These are phyloP conservation scores for Daldinia bambusicola DNA, from an alignment of 495 filamentous ascomycete genomes.

Conservation along the genomic window DNA sequence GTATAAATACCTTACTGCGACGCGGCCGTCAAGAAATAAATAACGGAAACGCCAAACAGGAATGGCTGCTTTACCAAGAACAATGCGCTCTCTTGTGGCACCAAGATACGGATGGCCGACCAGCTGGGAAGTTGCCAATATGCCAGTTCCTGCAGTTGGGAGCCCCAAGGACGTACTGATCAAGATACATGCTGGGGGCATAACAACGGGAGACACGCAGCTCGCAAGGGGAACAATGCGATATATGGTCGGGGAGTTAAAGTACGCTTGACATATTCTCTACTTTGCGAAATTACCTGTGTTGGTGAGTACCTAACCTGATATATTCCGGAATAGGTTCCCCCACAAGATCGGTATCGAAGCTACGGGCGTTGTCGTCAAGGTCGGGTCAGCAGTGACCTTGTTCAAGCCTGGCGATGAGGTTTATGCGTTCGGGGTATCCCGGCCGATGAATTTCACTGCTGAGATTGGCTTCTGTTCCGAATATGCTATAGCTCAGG, in stretches of 20 bases:
- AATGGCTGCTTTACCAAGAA: slow-evolving; percentile 39
- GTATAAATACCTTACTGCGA: neutral
- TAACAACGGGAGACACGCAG: slow-evolving; percentile 64
- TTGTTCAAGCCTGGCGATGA: slow-evolving; percentile 61
- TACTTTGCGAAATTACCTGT: neutral
- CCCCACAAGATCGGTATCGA: slow-evolving; percentile 45
- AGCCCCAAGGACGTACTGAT: slow-evolving; percentile 60
- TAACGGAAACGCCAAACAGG: neutral
- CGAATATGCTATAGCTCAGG: slow-evolving; percentile 53
- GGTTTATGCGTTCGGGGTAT: slow-evolving; percentile 54
- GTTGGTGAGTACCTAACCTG: neutral
- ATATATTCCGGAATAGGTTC: slow-evolving; percentile 12
- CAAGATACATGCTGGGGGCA: slow-evolving; percentile 59
- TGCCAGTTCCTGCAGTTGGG: slow-evolving; percentile 56
- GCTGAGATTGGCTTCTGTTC: slow-evolving; percentile 46
- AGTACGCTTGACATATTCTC: slow-evolving; percentile 23
- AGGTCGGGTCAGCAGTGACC: slow-evolving; percentile 55
- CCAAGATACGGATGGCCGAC: slow-evolving; percentile 55
- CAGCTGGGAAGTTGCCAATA: slow-evolving; percentile 55
- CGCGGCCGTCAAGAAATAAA: neutral
- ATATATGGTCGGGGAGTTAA: slow-evolving; percentile 29
- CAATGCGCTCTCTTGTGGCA: slow-evolving; percentile 62
- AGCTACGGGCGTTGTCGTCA: slow-evolving; percentile 58
- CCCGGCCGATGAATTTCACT: slow-evolving; percentile 44
- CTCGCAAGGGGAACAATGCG: slow-evolving; percentile 48